These are phyloP conservation scores for Ceratobasidium sp. DNA, from an alignment of 1,284 basidiomycete genomes.

Conservation along the genomic window DNA sequence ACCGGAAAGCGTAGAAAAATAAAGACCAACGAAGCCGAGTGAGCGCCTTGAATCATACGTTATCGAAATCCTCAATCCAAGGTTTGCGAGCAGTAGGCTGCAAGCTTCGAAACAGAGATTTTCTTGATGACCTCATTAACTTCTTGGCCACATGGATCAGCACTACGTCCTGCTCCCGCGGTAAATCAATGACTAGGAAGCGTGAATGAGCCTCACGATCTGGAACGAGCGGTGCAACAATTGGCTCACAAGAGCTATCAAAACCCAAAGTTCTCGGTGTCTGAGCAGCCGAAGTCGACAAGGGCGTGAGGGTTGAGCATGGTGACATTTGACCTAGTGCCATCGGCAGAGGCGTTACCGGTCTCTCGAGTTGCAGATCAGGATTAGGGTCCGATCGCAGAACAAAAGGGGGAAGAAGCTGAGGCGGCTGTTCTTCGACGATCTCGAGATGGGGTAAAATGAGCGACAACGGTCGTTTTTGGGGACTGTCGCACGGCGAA, in stretches of 20 bases:
- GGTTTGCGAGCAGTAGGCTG: slow-evolving; percentile 15
- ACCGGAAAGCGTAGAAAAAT: neutral
- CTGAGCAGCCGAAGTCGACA: neutral
- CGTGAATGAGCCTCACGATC: neutral
- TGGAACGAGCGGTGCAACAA: neutral
- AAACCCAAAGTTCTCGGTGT: neutral
- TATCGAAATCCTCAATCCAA: neutral
- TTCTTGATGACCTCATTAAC: neutral
- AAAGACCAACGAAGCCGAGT: neutral
- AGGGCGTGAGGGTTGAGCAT: neutral
- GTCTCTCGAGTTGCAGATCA: neutral
- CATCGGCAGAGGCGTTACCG: neutral
- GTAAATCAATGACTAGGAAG: neutral
- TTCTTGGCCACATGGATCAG: slow-evolving; percentile 1
- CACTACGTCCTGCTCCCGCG: neutral
- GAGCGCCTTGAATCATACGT: neutral
- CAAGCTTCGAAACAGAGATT: neutral
- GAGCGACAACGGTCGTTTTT: neutral
- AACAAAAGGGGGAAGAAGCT: neutral
- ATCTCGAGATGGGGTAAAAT: neutral
- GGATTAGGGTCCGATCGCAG: neutral
- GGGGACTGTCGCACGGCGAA: neutral
- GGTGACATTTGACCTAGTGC: neutral
- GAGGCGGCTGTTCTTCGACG: neutral
- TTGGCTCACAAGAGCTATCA: neutral